Base-by-base conservation (phyloP, 331 rosid species). In the Malus hybrid region DNA sequence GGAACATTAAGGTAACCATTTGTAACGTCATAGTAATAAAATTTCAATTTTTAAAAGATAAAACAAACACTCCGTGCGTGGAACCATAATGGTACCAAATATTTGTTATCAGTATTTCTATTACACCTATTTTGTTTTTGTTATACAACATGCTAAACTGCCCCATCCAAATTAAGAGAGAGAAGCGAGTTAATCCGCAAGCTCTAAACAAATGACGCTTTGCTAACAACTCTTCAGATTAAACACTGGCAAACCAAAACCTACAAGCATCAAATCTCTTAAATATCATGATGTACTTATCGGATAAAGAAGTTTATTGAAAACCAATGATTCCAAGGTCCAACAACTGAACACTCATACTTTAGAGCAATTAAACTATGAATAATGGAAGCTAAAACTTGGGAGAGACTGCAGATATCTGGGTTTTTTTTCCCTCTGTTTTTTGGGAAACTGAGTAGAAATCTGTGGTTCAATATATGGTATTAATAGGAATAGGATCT, bases 261-360 rank as follows among this genome's bases (percentile, higher is more conserved):
- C 56, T 50, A 50, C 8, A 42, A 50, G 56, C n/a, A 6, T 50
- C 56, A 50, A 50, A 15, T 15, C 56, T 50, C n/a, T 50, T 15
- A 15, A 50, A 50, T 50, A 6, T 15, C 56, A 50, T 15, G 18
- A 15, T 16, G 9, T 50, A 50, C 15, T 48, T 48, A 48, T 50
- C 18, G 18, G n/a, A 16, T 50, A 50, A 50, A 50, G n/a, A 16
- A 50, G 9, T 50, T 50, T 2, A 50, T 0, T 50, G 56, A 50
- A 50, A 50, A 15, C 56, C 56, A 50, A 50, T 50, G 19, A 9
- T 50, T 15, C n/a, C n/a, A 16, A 5, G 56, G 18, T 50, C 56
- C 56, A 50, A 50, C 56, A 50, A 50, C n/a, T 50, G 56, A 50
- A 66, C 58, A 70, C 74, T 56, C 77, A 74, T 63, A 72, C 33